Evolutionary conservation across 441 rosid genomes (phyloP).

Genomic region (Euphorbia celastroides): DNA sequence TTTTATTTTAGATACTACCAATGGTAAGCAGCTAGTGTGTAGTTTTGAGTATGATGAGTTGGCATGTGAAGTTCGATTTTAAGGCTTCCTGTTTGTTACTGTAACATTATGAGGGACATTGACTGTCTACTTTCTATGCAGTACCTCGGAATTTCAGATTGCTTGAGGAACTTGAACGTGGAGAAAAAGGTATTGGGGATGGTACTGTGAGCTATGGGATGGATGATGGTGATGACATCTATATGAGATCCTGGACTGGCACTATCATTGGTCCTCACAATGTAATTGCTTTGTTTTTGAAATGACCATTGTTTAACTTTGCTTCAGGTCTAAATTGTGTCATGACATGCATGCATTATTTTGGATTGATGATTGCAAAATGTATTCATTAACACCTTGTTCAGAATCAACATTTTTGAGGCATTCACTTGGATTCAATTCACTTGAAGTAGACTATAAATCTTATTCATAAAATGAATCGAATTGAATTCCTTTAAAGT

Average conservation of each 20-base stretch:
- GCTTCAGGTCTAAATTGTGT: too few relatives aligned
- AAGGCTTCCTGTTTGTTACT: background rate
- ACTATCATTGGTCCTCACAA: slow-evolving; percentile 96
- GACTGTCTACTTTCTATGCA: slow-evolving; percentile 25
- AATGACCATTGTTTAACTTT: slow-evolving; percentile 4
- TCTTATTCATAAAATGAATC: too few relatives aligned
- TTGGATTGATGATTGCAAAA: slow-evolving; percentile 1
- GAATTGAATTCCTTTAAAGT: too few relatives aligned
- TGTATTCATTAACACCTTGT: too few relatives aligned
- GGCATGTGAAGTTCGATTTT: slow-evolving; percentile 2
- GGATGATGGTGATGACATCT: slow-evolving; percentile 98
- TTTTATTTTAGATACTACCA: background rate
- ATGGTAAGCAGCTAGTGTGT: background rate
- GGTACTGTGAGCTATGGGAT: slow-evolving; percentile 98
- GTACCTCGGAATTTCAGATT: slow-evolving; percentile 94
- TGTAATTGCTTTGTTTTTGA: slow-evolving; percentile 39
- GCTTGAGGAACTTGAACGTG: slow-evolving; percentile 97
- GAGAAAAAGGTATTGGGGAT: slow-evolving; percentile 97
- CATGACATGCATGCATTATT: background rate
- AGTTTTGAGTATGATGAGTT: slow-evolving; percentile 12
- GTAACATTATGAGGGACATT: slow-evolving; percentile 6
- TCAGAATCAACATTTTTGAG: too few relatives aligned
- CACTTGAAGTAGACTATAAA: too few relatives aligned
- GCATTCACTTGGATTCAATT: too few relatives aligned
- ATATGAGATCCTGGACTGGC: slow-evolving; percentile 99